A percentile compares a stretch with the other conserved stretches of the same genome.
phyloP scores from a whole-genome alignment of 495 filamentous ascomycete genomes.

The Parachaetomium inaequale region DNA sequence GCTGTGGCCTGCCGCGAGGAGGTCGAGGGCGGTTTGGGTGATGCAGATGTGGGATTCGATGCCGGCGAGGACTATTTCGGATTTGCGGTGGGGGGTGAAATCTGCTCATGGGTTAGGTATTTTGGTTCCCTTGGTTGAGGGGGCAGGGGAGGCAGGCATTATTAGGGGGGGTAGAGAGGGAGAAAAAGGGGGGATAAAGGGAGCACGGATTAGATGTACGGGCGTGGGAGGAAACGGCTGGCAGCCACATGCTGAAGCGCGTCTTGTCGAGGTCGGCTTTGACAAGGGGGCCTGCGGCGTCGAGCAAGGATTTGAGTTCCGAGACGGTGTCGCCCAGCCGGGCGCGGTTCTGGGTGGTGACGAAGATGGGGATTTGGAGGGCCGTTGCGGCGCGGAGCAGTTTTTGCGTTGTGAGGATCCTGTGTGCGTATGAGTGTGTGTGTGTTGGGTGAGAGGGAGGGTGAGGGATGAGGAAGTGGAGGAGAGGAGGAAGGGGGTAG shows the following conservation, averaged over 20 bases:
- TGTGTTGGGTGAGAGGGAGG: neutral
- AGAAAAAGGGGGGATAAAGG: too few species aligned
- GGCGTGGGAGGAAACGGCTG: constrained; percentile 46
- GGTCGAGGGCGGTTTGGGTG: constrained; percentile 83
- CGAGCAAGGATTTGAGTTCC: constrained; percentile 53
- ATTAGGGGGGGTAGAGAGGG: neutral
- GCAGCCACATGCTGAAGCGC: constrained; percentile 76
- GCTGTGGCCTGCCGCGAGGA: constrained; percentile 66
- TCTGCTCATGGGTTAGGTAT: too few species aligned
- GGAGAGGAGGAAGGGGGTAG: constrained; percentile 3
- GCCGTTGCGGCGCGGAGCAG: constrained; percentile 51
- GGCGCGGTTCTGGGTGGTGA: constrained; percentile 76
- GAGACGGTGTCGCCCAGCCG: constrained; percentile 74
- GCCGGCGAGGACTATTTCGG: constrained; percentile 64
- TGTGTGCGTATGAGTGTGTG: constrained; percentile 24
- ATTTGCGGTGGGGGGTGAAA: neutral
- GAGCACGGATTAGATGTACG: too few species aligned
- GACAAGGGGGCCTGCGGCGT: constrained; percentile 30
- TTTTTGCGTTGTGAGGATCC: constrained; percentile 52
- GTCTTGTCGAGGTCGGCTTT: constrained; percentile 74
- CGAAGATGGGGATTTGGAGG: constrained; percentile 73
- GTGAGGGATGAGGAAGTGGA: neutral
- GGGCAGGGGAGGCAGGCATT: too few species aligned
- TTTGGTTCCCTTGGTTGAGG: too few species aligned
- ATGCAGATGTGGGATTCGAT: constrained; percentile 96